These are phyloP conservation scores for Melastoma candidum DNA, from an alignment of 441 rosid species.

Conservation along the genomic window DNA sequence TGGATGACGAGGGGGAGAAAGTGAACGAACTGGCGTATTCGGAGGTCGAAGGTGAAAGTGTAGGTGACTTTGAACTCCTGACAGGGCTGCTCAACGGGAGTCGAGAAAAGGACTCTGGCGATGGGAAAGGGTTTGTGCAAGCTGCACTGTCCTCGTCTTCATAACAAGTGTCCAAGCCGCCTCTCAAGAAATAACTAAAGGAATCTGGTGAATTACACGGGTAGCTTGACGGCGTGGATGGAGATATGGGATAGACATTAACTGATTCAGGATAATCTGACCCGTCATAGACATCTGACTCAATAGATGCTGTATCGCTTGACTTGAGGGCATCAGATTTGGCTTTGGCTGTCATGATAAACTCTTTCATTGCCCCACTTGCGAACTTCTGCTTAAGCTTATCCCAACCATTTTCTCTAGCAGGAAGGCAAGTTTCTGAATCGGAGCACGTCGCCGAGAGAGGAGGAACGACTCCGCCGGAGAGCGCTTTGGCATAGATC, in stretches of 20 bases:
- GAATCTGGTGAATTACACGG: constrained; percentile 40
- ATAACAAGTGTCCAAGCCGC: constrained; percentile 21
- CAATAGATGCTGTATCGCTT: constrained; percentile 18
- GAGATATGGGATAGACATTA: constrained; percentile 13
- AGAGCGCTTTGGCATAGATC: constrained; percentile 50
- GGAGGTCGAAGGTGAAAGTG: constrained; percentile 58
- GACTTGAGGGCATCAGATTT: constrained; percentile 12
- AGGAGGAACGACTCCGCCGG: constrained; percentile 67
- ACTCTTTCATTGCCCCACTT: constrained; percentile 40
- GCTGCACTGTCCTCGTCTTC: constrained; percentile 20
- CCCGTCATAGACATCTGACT: constrained; percentile 20
- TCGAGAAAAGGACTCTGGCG: constrained; percentile 32
- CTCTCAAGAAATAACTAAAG: constrained; percentile 22
- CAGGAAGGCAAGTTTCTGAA: constrained; percentile 61
- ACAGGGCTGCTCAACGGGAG: constrained; percentile 28
- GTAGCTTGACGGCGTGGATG: constrained; percentile 26
- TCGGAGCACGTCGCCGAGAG: constrained; percentile 33
- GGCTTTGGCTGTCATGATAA: constrained; percentile 31
- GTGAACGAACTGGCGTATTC: constrained; percentile 58
- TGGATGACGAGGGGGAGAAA: constrained; percentile 67
- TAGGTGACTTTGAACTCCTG: constrained; percentile 46
- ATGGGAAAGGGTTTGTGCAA: constrained; percentile 18
- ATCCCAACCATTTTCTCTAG: constrained; percentile 61
- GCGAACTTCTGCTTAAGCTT: constrained; percentile 38
- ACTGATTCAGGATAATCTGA: constrained; percentile 15